Base-by-base conservation (phyloP, 345 rosid genomes). In the Alliaria petiolata region DNA sequence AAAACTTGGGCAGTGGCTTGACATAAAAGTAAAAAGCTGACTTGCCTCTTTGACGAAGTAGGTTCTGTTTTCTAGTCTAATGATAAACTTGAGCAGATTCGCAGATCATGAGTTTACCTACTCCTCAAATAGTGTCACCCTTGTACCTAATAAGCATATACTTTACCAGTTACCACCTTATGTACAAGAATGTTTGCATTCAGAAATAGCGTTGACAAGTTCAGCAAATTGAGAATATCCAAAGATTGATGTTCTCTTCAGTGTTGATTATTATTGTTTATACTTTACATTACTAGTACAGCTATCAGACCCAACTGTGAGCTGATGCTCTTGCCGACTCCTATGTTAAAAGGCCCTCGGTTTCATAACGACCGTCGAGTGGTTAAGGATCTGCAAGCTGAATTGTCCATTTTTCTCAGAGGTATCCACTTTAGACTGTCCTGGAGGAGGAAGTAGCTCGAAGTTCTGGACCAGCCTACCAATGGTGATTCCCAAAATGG, bases 401-500 rank as follows among this genome's bases (percentile, higher is more conserved):
- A 95, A 95, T 20, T 95, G 99, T 42, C 99, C 98, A 53, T 89
- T 93, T 65, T 90, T 95, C 88, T 86, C 98, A 3, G 85, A 0
- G 0, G 96, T 90, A 55, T 95, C 98, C 1, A 95, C 2, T 82
- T 95, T 88, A 13, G 91, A 76, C 54, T 87, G 93, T 49, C 96
- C 98, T 0, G 89, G 90, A 14, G 99, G 99, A 56, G 98, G 98
- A 82, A 84, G 75, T 1, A 95, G 88, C 89, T 95, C 98, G 31
- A 95, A 95, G 72, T 95, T 95, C 85, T 95, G 99, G 0, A 95
- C 97, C 83, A 95, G n/a, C 34, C 93, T 91, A 1, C 99, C 99
- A 25, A 95, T 47, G 12, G 98, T 92, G 43, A 95, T 85, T 7
- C 96, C 98, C 38, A 95, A 82, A 73, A 95, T 95, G 5, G 99